Base-by-base conservation (phyloP, 192 early-diverging fungal species). In the Obelidium mucronatum region DNA sequence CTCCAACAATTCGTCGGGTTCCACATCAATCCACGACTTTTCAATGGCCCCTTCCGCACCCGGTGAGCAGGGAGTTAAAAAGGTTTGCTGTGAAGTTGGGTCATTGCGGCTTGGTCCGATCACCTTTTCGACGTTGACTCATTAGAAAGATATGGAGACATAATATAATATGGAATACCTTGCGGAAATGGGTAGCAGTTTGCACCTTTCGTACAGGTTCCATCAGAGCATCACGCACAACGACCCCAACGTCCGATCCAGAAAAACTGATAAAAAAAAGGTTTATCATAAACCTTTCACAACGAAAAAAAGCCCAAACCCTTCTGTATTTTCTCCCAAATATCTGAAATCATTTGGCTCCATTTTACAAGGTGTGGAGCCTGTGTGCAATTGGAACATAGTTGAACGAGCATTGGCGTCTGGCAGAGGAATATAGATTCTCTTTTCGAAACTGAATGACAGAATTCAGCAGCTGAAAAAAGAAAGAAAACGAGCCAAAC, bases 341-440 rank as follows among this genome's bases (percentile, higher is more conserved):
- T 84, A 53, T 59, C 85, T 82, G 78, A 88, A 96, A 77, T 99
- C 95, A 37, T 89, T 80, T 71, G 80, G 67, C 28, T 81, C 87
- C 37, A 99, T 75, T n/a, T 73, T 87, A 73, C 94, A 95, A 42
- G 95, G 95, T 26, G 96, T 98, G 39, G 92, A 87, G 17, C 97
- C 97, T 33, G 98, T 91, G 80, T 99, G 94, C 73, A 99, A 79
- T 78, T 91, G 85, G 84, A 98, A 96, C 95, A 99, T 95, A 65
- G 84, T 87, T 22, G 93, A 90, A 19, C 97, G 90, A 35, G 96
- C 97, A 70, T 90, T 87, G 11, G 85, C 73, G 30, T 98, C 97
- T 1, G 97, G 97, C 65, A 99, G 90, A 51, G 97, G 96, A 56
- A 99, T 99, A 82, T 94, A 99, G 48, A 99, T 98, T 68, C 97